Base-by-base conservation (phyloP, 352 stramenopile genomes). In the Phytophthora ramorum region DNA sequence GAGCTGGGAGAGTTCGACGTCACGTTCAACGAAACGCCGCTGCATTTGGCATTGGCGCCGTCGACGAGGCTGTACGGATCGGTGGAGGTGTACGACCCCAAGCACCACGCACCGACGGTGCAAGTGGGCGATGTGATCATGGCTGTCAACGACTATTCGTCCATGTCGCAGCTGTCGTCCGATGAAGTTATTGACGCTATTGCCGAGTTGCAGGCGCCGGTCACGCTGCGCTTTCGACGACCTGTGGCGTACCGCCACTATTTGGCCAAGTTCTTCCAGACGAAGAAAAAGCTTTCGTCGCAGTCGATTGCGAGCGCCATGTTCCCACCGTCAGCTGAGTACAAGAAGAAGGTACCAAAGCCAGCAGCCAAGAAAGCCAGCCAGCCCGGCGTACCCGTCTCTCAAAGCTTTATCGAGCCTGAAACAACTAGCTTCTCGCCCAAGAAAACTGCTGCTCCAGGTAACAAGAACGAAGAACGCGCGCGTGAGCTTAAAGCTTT, bases 31-130 rank as follows among this genome's bases (percentile, higher is more conserved):
- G 64, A 82, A n/a, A 75, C 69, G 8, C 83, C 85, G 3, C 58
- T 92, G 13, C 70, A 73, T 35, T 58, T 93, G 24, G 58, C 65
- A 52, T 58, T 93, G 13, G 81, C 81, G 8, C 79, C 85, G 43
- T 90, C 81, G 6, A 93, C 85, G 8, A 75, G 85, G n/a, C 60
- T 89, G 13, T 93, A 93, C 55, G 85, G 81, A 5, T 87, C 81
- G 0, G 79, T 93, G 19, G 85, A 93, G 66, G 71, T 93, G 22
- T 89, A 91, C 62, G 78, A 91, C 52, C 76, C 81, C 2, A 88
- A 87, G 49, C 20, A 71, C 1, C 73, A 87, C 40, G 62, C 69
- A 0, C 71, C 70, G 2, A 56, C 53, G 16, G 59, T 90, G 13
- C 72, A 89, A 46, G 76, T 92, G 16, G 83, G 83, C 7, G 83